Evolutionary conservation across 345 rosid species (phyloP), one percentile per base, ranked within the genome.

Genomic region (Reutealis trisperma): DNA sequence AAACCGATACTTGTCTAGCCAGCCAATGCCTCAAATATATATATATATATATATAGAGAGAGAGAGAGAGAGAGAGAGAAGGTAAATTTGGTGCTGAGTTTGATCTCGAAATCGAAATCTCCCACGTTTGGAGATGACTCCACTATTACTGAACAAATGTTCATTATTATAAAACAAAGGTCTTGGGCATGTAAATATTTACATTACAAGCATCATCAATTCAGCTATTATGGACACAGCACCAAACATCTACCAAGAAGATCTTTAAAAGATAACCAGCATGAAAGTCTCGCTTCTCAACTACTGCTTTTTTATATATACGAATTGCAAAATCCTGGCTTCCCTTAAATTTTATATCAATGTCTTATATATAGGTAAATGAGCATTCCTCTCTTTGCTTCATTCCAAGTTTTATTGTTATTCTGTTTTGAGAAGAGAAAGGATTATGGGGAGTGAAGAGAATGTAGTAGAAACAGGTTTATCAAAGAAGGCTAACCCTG

Each of bases 211-310:
- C 47, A 12, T n/a, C 66, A 66, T 45, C 19, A 49, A 1, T n/a
- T 37, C 71, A 75, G 57, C 34, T 52, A 51, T 22, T 25, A 67
- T 81, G 70, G 67, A 78, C 51, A 49, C 27, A 67, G 58, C 74
- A 88, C 92, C 96, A 81, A 87, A 80, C 67, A 74, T 79, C 60
- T 63, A 91, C 88, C 98, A 74, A 84, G 9, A 74, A 84, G 13
- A 77, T 52, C 81, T 55, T n/a, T 64, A 57, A 83, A 65, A 68
- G 41, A 47, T 57, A 7, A 68, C n/a, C 66, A 25, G 45, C 91
- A 85, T 79, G 85, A 72, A 64, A 52, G 59, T 77, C 77, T 86
- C 77, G 90, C 80, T 78, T 82, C 81, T 74, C 85, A 88, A 88
- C 93, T 78, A 84, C 84, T 73, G 77, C 57, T 10, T 57, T 44